phyloP scores from a whole-genome alignment of 2,329 filamentous ascomycete genomes.

The Ceratocystis eucalypticola region DNA sequence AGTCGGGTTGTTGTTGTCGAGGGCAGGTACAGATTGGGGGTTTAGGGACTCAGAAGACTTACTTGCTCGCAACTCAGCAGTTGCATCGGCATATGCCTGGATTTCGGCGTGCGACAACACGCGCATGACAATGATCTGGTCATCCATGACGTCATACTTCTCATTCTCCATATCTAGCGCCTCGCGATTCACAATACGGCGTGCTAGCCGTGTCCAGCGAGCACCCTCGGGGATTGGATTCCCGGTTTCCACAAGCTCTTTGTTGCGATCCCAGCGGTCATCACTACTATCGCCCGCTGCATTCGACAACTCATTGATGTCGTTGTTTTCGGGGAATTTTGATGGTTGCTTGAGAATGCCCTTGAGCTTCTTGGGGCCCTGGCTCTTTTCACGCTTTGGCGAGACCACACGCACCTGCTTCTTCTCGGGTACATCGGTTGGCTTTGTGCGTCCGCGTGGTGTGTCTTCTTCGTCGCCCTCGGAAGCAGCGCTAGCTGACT shows the following conservation, averaged over 20 bases:
- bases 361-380: slow-evolving; percentile 57
- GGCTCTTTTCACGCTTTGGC: slow-evolving; percentile 45
- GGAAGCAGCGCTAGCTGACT: background rate
- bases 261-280: slow-evolving; percentile 69
- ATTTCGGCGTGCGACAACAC: slow-evolving; percentile 84
- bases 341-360: slow-evolving; percentile 78
- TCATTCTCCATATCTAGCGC: slow-evolving; percentile 78
- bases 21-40: background rate
- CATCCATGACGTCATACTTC: slow-evolving; percentile 78
- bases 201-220: slow-evolving; percentile 85
- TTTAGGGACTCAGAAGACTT: slow-evolving; percentile 24
- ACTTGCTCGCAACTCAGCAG: slow-evolving; percentile 65
- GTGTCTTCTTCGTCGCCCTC: slow-evolving; percentile 1
- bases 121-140: slow-evolving; percentile 84
- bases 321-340: slow-evolving; percentile 65
- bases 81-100: slow-evolving; percentile 69
- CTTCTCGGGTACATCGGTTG: slow-evolving; percentile 7
- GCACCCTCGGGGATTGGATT: slow-evolving; percentile 64
- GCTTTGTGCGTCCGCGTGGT: background rate
- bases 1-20: too few species aligned
- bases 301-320: slow-evolving; percentile 32
- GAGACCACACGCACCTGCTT: slow-evolving; percentile 54
- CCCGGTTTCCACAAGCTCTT: slow-evolving; percentile 32
- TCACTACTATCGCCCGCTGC: slow-evolving; percentile 81
- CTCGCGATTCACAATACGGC: slow-evolving; percentile 77